Evolutionary conservation across 2,329 filamentous ascomycete genomes (phyloP), one percentile per base, ranked within the genome.

Genomic region (Aspergillus amoenus): DNA sequence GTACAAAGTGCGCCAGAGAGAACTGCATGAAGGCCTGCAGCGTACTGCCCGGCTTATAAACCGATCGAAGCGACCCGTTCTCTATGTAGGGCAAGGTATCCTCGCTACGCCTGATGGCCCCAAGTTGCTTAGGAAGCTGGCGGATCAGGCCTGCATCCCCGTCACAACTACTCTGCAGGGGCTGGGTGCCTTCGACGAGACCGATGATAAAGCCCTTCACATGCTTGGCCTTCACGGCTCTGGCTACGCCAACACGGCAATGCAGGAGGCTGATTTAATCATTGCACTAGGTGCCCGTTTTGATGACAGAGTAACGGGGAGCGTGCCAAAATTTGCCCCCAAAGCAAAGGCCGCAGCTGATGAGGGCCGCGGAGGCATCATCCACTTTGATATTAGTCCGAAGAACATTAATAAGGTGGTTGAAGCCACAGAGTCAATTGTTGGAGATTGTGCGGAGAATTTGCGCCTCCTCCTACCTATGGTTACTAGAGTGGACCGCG

Each of bases 351-450:
- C 86, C 13, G 94, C 94, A 0, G 93, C 91, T 3, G 81, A 84
- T 9, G 90, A 96, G 78, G 87, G 87, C 53, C 89, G 92, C 61
- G 94, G 94, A 68, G 94, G 94, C 70, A 97, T 99, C 68, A 85
- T 97, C 15, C 93, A 99, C 77, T 97, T 97, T 70, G 93, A 97
- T 73, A 93, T 99, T 69, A 89, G 97, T 88, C 93, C 94, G 68
- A 99, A 99, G 87, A 97, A 99, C 81, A 97, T 97, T 79, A 97
- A 97, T 86, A 99, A 97, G 84, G 93, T 97, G 41, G 89, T 99
- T 13, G 91, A 97, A 78, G 93, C 93, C 7, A 97, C 90, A 41
- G 92, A 97, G 78, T 93, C 94, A 45, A 88, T 97, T 17, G 93
- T 96, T 78, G 94, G 94, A 57, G 93, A 97, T 70, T 91, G 96